Percentiles rank a stretch among this genome's conserved stretches.
phyloP scores from a whole-genome alignment of 768 basidiomycete genomes.

The Suillus sp. region DNA sequence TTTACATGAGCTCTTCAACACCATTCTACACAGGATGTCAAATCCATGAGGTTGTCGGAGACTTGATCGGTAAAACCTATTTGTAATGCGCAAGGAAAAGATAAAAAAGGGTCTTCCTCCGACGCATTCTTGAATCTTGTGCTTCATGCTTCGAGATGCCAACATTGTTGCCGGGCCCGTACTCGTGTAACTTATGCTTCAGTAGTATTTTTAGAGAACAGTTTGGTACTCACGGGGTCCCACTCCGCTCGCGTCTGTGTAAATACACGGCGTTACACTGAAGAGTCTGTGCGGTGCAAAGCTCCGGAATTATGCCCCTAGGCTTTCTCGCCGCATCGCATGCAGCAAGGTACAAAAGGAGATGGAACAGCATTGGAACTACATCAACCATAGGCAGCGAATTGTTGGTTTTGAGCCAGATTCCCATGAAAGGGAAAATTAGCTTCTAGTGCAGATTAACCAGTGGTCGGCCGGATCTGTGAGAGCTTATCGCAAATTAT shows the following conservation, averaged over 20 bases:
- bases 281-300: not conserved
- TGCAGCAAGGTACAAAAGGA: not conserved
- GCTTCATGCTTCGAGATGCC: not conserved
- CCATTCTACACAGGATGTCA: constrained; percentile 3
- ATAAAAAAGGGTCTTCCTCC: not conserved
- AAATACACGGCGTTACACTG: not conserved
- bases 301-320: not conserved
- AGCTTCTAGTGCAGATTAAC: no score
- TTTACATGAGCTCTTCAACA: not conserved
- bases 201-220: not conserved
- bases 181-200: not conserved
- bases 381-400: not conserved
- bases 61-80: not conserved
- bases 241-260: not conserved
- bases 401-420: not conserved
- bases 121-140: not conserved
- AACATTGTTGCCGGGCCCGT: not conserved
- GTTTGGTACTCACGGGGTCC: not conserved
- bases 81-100: not conserved
- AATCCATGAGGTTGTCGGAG: not conserved
- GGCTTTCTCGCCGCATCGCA: not conserved
- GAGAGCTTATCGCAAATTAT: not conserved
- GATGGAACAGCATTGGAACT: not conserved
- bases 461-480: not conserved
- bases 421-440: constrained; percentile 6